Evolutionary conservation across 495 filamentous ascomycete species (phyloP), one percentile per base, ranked within the genome.

Genomic region (Penicillium bovifimosum): DNA sequence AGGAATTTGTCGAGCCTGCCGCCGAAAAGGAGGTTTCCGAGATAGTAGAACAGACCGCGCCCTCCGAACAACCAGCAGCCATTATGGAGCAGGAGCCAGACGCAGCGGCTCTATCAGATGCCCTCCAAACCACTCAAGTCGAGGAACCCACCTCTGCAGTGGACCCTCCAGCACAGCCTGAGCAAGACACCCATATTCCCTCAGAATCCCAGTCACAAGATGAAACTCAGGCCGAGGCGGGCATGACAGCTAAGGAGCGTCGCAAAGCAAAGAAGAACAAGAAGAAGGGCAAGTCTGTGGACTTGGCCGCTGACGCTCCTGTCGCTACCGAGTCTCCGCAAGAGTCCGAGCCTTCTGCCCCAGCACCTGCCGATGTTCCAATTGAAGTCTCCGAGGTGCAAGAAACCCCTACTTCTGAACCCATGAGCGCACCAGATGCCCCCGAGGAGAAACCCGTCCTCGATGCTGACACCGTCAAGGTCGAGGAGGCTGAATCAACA

Each of bases 221-320:
- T n/a, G 55, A 60, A 40, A 9, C 54, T 7, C 48, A 59, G 26
- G 51, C 43, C 7, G 55, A 61, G 20, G 44, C 45, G 13, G 52
- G 36, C 13, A 35, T 65, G 13, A 55, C 69, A 1, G 52, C 63
- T 17, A 61, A 61, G 29, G 58, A 64, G 47, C 58, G 55, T n/a
- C 59, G 59, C 34, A 67, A 67, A 53, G 59, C 55, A 18, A 74
- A 73, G 58, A 72, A 69, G 40, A 73, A 76, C 49, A 69, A 73
- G 58, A 76, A 77, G 62, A 76, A 73, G 50, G 61, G 58, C 17
- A 74, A 75, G 51, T 58, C 60, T 9, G 41, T 68, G 9, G 62
- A 62, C 24, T 47, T 49, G 46, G 61, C 42, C 29, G 58, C 56
- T 20, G 58, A 72, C 1, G 34, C 47, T 6, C 14, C 52, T 43